Evolutionary conservation across 306 rosid species (phyloP).

Genomic region (Arachis hypogaea): DNA sequence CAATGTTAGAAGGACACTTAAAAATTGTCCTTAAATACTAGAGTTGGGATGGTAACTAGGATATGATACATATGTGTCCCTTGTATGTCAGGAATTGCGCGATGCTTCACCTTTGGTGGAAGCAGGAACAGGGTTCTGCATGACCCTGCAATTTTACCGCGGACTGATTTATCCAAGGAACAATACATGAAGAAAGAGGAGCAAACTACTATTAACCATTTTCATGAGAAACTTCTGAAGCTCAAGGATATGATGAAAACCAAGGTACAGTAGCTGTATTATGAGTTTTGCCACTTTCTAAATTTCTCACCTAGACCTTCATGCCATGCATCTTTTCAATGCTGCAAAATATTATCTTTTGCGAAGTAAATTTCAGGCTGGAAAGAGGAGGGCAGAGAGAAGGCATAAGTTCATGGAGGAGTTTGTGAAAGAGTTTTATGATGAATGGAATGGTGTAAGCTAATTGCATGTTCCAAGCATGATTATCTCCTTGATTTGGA

Average conservation of each 20-base stretch:
- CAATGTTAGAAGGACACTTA: conserved; percentile 4
- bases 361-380: conserved; percentile 62
- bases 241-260: conserved; percentile 94
- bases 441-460: conserved; percentile 76
- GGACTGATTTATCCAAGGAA: conserved; percentile 65
- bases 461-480: conserved; percentile 35
- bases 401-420: conserved; percentile 93
- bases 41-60: conserved; percentile 2
- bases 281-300: not conserved
- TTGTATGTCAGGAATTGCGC: conserved; percentile 73
- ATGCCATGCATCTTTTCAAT: not conserved
- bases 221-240: conserved; percentile 93
- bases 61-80: not conserved
- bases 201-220: conserved; percentile 85
- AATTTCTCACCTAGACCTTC: conserved; percentile 2
- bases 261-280: conserved; percentile 48
- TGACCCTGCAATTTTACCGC: conserved; percentile 72
- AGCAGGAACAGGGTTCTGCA: conserved; percentile 71
- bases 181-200: conserved; percentile 73
- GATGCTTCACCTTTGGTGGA: conserved; percentile 95
- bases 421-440: conserved; percentile 75
- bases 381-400: conserved; percentile 81
- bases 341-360: not conserved
- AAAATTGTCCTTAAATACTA: conserved; percentile 1
- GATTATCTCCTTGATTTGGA: not conserved